Evolutionary conservation across 768 basidiomycete species (phyloP).

Genomic region (Mycena filopes): DNA sequence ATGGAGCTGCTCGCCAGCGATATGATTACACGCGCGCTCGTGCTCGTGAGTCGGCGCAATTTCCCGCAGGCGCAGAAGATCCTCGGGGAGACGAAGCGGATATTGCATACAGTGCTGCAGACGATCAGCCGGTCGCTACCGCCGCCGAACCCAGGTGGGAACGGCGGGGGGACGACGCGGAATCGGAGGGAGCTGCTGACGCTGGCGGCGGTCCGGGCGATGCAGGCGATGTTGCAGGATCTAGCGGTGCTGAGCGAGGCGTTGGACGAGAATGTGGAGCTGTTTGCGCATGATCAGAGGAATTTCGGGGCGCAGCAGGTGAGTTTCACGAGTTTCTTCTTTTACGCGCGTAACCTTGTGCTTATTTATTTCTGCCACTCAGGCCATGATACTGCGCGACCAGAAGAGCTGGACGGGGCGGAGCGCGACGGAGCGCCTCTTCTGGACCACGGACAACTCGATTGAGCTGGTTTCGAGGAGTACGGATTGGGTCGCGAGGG

Average conservation of each 20-base stretch:
- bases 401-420: constrained; percentile 96
- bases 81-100: constrained; percentile 90
- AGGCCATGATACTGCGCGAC: constrained; percentile 96
- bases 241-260: constrained; percentile 89
- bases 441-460: constrained; percentile 93
- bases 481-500: constrained; percentile 86
- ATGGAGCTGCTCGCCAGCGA: constrained; percentile 98
- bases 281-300: constrained; percentile 93
- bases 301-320: constrained; percentile 99
- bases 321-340: constrained; percentile 15
- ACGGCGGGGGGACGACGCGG: constrained; percentile 60
- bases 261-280: constrained; percentile 87
- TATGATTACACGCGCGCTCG: constrained; percentile 95
- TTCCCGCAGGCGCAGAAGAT: constrained; percentile 92
- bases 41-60: constrained; percentile 92
- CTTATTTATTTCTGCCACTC: constrained; percentile 1
- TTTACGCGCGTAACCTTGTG: background rate
- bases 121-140: constrained; percentile 81
- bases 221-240: constrained; percentile 89
- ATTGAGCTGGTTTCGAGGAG: constrained; percentile 88
- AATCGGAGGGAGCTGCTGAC: constrained; percentile 85
- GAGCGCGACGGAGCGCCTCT: constrained; percentile 90
- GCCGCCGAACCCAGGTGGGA: constrained; percentile 54
- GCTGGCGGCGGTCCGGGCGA: constrained; percentile 77
- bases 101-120: constrained; percentile 90